Conservation (phyloP, 2,329 filamentous ascomycete genomes). For the Pseudogymnoascus verrucosus region DNA sequence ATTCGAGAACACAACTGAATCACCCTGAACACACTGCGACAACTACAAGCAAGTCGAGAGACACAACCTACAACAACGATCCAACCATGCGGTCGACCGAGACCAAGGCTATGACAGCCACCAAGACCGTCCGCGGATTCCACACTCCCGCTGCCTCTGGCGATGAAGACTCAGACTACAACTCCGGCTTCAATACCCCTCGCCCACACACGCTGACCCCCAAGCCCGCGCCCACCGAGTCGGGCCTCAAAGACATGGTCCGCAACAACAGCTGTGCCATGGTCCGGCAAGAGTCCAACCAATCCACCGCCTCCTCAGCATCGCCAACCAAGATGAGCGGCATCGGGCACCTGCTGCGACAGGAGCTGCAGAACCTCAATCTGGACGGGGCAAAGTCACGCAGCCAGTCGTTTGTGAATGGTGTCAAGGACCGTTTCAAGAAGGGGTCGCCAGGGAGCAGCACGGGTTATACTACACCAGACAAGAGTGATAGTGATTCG, state of each 20-base stretch:
- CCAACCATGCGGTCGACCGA: conserved; percentile 1
- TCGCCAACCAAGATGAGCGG: conserved; percentile 52
- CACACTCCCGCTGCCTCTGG: conserved; percentile 37
- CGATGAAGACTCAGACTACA: conserved; percentile 46
- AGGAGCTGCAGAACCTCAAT: conserved; percentile 65
- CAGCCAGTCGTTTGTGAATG: conserved; percentile 49
- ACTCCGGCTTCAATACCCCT: conserved; percentile 33
- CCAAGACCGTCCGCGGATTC: conserved; percentile 28
- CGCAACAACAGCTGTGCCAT: conserved; percentile 33
- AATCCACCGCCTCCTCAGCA: conserved; percentile 31
- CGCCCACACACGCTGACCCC: conserved; percentile 14
- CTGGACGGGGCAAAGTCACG: conserved; percentile 41
- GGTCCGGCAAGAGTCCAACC: conserved; percentile 50
- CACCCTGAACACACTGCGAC: not conserved
- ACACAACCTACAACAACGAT: not conserved
- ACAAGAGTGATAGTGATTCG: conserved; percentile 46
- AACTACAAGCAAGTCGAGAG: not conserved
- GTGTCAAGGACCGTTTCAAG: conserved; percentile 39
- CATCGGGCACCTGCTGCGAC: conserved; percentile 73
- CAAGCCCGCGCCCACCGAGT: conserved; percentile 27
- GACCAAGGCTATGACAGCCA: conserved; percentile 17
- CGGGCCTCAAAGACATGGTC: conserved; percentile 32
- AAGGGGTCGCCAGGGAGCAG: conserved; percentile 35
- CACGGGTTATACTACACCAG: conserved; percentile 25
- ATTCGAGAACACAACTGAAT: not conserved